Base-by-base conservation (phyloP, 176 grass and related monocot genomes). In the Bolboschoenus planiculmis region DNA sequence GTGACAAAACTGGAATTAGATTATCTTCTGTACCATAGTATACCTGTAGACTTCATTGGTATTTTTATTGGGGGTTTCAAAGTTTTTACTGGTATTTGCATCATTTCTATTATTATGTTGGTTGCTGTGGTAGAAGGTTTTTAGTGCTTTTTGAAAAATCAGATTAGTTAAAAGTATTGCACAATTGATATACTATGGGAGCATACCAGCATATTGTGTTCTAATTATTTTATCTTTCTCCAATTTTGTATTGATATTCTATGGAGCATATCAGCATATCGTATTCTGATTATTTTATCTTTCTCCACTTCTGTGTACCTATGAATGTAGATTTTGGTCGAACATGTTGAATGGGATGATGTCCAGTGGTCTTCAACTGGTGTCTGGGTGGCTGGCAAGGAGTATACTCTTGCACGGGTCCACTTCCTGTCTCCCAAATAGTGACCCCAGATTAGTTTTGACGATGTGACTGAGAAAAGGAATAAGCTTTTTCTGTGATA, bases 281-380 rank as follows among this genome's bases (percentile, higher is more conserved):
- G 61, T 65, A 15, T 16, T 66, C 31, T 33, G 33, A 53, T 20
- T 31, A 53, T 33, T 72, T 31, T 9, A 76, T 42, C 6, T 53
- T 30, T 77, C 58, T 20, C 58, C 27, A 33, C 30, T 82, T 82
- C 65, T 66, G 18, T 63, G 31, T 63, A 65, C 10, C 42, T 27
- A 74, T 44, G 10, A 14, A 72, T 56, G 31, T 84, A 99, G 96
- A 87, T 95, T 34, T 78, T 99, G 86, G 87, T 89, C 35, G 96
- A 95, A 46, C 92, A 93, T 58, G 84, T 95, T 63, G 96, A 99
- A 35, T 99, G 96, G 96, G 96, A 99, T 83, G 96, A 99, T 1
- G 89, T 99, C 60, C 96, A 91, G 83, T 99, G 96, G 96, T 93
- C 92, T 30, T 93, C 92, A 42, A 95, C 85, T 4, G 89, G 90